These are phyloP conservation scores for Geosmithia morbida DNA, from an alignment of 2,329 filamentous ascomycete species.

Conservation along the genomic window DNA sequence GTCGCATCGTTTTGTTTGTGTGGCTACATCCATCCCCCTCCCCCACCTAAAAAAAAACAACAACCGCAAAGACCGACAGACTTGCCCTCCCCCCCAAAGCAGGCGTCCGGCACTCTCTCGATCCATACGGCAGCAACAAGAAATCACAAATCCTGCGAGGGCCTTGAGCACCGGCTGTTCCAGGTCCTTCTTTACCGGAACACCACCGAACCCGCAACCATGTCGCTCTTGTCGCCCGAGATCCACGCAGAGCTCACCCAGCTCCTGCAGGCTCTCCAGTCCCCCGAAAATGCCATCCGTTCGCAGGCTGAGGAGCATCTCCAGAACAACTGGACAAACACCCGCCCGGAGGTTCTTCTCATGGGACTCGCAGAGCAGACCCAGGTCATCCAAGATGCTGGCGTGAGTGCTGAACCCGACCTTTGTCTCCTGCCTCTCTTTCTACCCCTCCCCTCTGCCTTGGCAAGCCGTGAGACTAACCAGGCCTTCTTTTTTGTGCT, in stretches of 20 bases:
- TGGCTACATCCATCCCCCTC: not conserved
- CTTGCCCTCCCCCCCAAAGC: not conserved
- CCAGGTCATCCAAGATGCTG: slow-evolving; percentile 56
- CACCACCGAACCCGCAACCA: slow-evolving; percentile 9
- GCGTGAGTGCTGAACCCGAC: slow-evolving; percentile 32
- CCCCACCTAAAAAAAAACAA: slow-evolving; percentile 1
- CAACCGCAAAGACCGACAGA: not conserved
- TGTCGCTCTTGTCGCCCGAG: slow-evolving; percentile 80
- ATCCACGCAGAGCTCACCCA: slow-evolving; percentile 72
- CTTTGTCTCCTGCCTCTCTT: not conserved
- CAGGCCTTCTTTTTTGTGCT: slow-evolving; percentile 2
- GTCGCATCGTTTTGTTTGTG: not conserved
- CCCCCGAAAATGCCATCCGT: slow-evolving; percentile 74
- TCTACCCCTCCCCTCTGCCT: not conserved
- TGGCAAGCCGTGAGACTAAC: not conserved
- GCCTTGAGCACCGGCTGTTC: not conserved
- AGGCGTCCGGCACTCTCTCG: not conserved
- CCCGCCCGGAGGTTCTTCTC: slow-evolving; percentile 72
- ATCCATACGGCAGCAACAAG: not conserved
- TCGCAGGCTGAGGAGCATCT: slow-evolving; percentile 82
- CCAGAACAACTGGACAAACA: slow-evolving; percentile 75
- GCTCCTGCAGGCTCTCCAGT: slow-evolving; percentile 79
- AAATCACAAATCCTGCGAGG: not conserved
- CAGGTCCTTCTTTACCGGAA: not conserved
- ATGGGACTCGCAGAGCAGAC: slow-evolving; percentile 94